These are phyloP conservation scores for Starmerella floris DNA, from an alignment of 805 yeast species.

Conservation along the genomic window DNA sequence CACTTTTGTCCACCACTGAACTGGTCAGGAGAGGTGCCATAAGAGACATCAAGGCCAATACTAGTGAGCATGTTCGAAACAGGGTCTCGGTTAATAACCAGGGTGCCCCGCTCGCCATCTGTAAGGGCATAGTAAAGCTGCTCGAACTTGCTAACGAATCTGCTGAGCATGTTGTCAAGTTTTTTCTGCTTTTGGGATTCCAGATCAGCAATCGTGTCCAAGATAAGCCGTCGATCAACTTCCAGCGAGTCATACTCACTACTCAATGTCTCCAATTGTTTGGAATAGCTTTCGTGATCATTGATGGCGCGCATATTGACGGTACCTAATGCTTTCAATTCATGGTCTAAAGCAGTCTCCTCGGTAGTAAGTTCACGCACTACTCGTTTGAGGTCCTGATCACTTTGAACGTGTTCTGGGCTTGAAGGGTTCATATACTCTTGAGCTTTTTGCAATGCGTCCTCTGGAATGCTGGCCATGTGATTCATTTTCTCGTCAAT, in stretches of 20 bases:
- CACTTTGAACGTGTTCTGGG: no score
- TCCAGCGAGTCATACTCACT: conserved; percentile 57
- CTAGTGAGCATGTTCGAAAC: conserved; percentile 41
- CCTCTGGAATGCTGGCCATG: conserved; percentile 3
- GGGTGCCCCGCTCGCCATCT: conserved; percentile 65
- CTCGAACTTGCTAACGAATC: conserved; percentile 1
- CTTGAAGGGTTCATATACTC: no score
- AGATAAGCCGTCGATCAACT: conserved; percentile 57
- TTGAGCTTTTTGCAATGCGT: conserved; percentile 26
- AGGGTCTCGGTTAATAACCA: conserved; percentile 47
- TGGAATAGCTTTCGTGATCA: conserved; percentile 59
- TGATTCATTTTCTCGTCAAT: background rate
- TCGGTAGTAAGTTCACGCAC: background rate
- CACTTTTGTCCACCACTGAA: conserved; percentile 95
- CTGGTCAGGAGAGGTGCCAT: conserved; percentile 74
- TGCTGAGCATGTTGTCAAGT: conserved; percentile 44
- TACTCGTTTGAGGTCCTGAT: no score
- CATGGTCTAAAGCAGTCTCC: no score
- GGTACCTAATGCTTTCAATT: conserved; percentile 55
- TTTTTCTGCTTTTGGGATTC: conserved; percentile 74
- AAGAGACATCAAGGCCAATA: conserved; percentile 75
- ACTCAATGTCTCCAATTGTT: conserved; percentile 54
- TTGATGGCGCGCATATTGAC: conserved; percentile 84
- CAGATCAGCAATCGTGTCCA: conserved; percentile 48
- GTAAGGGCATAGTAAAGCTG: conserved; percentile 55